Percentiles rank a stretch among this genome's conserved stretches.
These are phyloP conservation scores for Fraxinus anomala DNA, from an alignment of 257 asterid species.

Conservation along the genomic window DNA sequence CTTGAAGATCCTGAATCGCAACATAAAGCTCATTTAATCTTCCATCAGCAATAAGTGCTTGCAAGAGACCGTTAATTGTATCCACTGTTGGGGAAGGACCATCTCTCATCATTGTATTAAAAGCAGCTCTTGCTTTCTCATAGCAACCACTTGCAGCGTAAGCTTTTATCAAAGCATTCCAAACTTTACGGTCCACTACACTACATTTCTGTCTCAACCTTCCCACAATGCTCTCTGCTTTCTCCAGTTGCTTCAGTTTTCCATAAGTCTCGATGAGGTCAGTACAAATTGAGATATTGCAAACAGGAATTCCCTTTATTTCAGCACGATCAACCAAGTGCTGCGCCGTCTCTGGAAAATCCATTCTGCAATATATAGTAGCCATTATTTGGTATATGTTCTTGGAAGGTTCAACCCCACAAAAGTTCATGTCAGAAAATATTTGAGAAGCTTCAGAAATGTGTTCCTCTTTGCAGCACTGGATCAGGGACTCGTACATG, in stretches of 20 bases:
- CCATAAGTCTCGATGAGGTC: conserved; percentile 81
- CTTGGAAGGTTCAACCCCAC: conserved; percentile 66
- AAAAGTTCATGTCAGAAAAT: conserved; percentile 80
- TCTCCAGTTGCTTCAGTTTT: conserved; percentile 66
- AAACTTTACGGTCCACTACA: conserved; percentile 63
- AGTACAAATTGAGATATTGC: conserved; percentile 51
- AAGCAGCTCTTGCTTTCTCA: conserved; percentile 95
- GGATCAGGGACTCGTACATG: conserved; percentile 68
- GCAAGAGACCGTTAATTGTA: conserved; percentile 71
- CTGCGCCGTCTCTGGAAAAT: conserved; percentile 86
- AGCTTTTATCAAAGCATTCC: conserved; percentile 83
- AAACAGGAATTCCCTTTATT: conserved; percentile 49
- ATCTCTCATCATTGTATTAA: conserved; percentile 83
- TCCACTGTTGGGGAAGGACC: conserved; percentile 94
- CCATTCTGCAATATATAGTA: conserved; percentile 61
- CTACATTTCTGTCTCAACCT: conserved; percentile 52
- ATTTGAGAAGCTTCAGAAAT: conserved; percentile 85
- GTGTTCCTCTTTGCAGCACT: conserved; percentile 54
- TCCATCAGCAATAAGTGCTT: conserved; percentile 76
- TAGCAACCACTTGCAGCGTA: conserved; percentile 82
- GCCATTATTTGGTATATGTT: conserved; percentile 57
- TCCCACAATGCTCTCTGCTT: conserved; percentile 74
- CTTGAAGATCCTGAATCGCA: conserved; percentile 91
- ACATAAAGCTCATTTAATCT: conserved; percentile 87
- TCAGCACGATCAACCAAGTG: conserved; percentile 63